phyloP scores from a whole-genome alignment of 2,329 filamentous ascomycete genomes.

The Xylaria sp. region DNA sequence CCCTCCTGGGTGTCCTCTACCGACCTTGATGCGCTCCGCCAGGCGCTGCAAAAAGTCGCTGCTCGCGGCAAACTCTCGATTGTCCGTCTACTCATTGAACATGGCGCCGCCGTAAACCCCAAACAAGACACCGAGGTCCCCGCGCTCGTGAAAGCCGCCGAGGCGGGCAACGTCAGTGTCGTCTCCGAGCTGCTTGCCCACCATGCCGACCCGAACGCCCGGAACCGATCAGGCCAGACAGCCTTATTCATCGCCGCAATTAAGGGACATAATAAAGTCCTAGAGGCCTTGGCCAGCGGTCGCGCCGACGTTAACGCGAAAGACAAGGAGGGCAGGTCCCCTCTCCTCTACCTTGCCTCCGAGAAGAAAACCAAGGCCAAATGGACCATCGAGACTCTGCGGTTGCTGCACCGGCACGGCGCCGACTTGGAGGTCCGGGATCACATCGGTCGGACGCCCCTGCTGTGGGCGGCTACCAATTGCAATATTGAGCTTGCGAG shows the following conservation, averaged over 20 bases:
- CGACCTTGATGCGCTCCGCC: constrained; percentile 46
- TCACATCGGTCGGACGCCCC: constrained; percentile 57
- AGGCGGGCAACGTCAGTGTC: constrained; percentile 44
- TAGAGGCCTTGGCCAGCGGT: constrained; percentile 40
- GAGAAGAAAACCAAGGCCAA: constrained; percentile 43
- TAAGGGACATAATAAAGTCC: constrained; percentile 44
- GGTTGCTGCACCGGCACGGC: constrained; percentile 46
- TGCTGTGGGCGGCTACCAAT: constrained; percentile 64
- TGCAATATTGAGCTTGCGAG: constrained; percentile 57
- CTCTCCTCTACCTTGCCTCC: constrained; percentile 45
- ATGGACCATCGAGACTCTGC: constrained; percentile 50
- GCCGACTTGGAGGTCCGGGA: constrained; percentile 48
- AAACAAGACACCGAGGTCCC: constrained; percentile 44
- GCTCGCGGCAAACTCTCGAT: constrained; percentile 45
- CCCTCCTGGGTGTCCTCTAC: constrained; percentile 41
- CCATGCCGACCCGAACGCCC: constrained; percentile 43
- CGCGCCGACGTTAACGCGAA: constrained; percentile 44
- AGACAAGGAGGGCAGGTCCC: constrained; percentile 46
- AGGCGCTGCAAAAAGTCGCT: constrained; percentile 46
- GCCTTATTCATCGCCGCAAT: constrained; percentile 45
- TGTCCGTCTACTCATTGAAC: constrained; percentile 45
- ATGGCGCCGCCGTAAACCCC: constrained; percentile 46
- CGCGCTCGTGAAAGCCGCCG: constrained; percentile 47
- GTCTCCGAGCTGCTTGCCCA: constrained; percentile 43
- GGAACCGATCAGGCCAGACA: constrained; percentile 43